Evolutionary conservation across 352 stramenopile genomes (phyloP), one percentile per base, ranked within the genome.

Genomic region (Globisporangium mamillatum): DNA sequence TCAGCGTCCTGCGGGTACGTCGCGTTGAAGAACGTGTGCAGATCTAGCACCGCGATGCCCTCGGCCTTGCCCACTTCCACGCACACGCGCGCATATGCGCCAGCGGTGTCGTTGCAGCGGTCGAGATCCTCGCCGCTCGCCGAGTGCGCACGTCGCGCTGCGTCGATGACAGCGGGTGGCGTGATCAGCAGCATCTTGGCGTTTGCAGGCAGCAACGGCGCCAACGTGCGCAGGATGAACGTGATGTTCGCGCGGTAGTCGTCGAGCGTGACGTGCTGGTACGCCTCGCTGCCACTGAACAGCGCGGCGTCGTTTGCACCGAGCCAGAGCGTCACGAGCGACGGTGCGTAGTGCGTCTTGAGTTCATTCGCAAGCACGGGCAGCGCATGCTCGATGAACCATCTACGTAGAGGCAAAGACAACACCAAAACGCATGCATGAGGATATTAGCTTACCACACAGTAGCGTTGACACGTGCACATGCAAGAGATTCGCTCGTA

Each of bases 251-350:
- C 61, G 36, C 69, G 71, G 65, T 81, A 93, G 18, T 72, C 65
- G 38, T 76, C 72, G 22, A 90, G 59, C 4, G 83, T 74, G 4
- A 93, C 80, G 54, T 88, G 78, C 68, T 86, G 79, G 4, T 53
- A 55, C 16, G 55, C 66, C 9, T 72, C 63, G 2, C 38, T 20
- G 3, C 79, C 73, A 0, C 64, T 60, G 1, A 56, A 53, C 1
- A 83, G 69, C 16, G 82, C 78, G n/a, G 83, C 81, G 58, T 93
- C 83, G 38, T 93, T 93, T 24, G 85, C 77, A 18, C 83, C 85
- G 60, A 93, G 65, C 78, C 79, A 91, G n/a, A 93, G 54, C 36
- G 76, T 88, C 48, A 92, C 72, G 27, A 93, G 71, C 32, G 75
- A 65, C 24, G 82, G 81, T 3, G 71, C 64, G 16, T 69, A 68